phyloP scores from a whole-genome alignment of 164 flowering plant genomes.

The Paratinospora sagittata region DNA sequence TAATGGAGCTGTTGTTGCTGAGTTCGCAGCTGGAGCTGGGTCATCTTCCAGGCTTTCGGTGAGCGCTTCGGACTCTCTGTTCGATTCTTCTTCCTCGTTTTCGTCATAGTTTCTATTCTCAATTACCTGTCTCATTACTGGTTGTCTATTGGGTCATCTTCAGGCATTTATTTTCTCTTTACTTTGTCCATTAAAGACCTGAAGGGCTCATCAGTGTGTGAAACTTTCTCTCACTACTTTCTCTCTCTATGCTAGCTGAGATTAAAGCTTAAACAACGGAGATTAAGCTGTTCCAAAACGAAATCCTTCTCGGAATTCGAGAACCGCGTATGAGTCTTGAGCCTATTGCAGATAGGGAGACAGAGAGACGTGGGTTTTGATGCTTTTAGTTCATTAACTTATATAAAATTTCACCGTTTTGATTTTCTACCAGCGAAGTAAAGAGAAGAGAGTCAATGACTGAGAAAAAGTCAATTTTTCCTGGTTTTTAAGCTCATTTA shows the following conservation, averaged over 20 bases:
- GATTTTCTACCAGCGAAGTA: neutral
- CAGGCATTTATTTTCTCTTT: constrained; percentile 2
- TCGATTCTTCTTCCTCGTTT: neutral
- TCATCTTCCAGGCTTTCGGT: constrained; percentile 25
- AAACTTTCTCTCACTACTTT: too few relatives aligned
- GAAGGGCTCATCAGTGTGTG: neutral
- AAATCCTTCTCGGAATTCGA: neutral
- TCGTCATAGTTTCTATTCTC: neutral
- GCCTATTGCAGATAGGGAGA: neutral
- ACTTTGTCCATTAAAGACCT: neutral
- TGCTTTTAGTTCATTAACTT: neutral
- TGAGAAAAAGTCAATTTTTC: neutral
- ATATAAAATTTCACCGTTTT: neutral
- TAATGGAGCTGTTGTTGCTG: constrained; percentile 9
- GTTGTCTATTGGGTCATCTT: neutral
- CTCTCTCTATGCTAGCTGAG: neutral
- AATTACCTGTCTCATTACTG: neutral
- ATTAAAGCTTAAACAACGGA: neutral
- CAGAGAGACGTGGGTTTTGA: neutral
- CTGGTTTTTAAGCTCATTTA: neutral
- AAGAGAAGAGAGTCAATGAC: too few relatives aligned
- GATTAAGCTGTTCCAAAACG: neutral
- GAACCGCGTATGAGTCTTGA: neutral
- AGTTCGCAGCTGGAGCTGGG: constrained; percentile 7
- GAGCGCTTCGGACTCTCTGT: constrained; percentile 11